Evolutionary conservation across 371 early-diverging fungal genomes (phyloP), one percentile per base, ranked within the genome.

Genomic region (Mucor mucedo): DNA sequence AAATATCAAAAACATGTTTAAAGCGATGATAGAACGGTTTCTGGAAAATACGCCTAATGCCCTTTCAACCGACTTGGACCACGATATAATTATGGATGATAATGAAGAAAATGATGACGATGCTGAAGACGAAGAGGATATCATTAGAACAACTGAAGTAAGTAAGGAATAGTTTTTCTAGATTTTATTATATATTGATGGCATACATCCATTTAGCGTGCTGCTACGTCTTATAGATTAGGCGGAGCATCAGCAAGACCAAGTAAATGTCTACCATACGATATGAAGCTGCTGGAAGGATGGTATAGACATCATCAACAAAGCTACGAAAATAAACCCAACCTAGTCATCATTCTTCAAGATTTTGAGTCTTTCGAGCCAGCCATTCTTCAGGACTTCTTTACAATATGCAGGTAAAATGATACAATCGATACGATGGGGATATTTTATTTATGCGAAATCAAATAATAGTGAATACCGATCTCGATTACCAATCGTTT

Each of bases 291-390:
- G 45, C 72, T 90, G 29, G 82, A 83, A 55, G 84, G 81, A 50
- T 92, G 91, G 92, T 89, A 86, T 56, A 70, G 64, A 52, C 73
- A 83, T 47, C 50, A 79, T 8, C 59, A 50, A 13, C 28, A 47
- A 8, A 52, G 40, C 27, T 45, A 58, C 41, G 50, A 50, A 29
- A 39, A 50, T 49, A 53, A 48, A 4, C 73, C 83, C 0, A 87
- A 82, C 7, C 63, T 93, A 1, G 92, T 94, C 1, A 74, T 94
- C 14, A 85, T 94, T 16, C 63, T 96, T 28, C 92, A 94, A 64
- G 95, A 96, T 66, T 89, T 95, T 68, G 96, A 96, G 66, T 82
- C 89, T n/a, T 94, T 95, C 56, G 84, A 87, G 30, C 82, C 89
- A 2, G 62, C 65, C 13, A 82, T 94, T 0, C 81, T 95, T 1